Evolutionary conservation across 139 green algal species (phyloP).

Genomic region (Closterium sp.): DNA sequence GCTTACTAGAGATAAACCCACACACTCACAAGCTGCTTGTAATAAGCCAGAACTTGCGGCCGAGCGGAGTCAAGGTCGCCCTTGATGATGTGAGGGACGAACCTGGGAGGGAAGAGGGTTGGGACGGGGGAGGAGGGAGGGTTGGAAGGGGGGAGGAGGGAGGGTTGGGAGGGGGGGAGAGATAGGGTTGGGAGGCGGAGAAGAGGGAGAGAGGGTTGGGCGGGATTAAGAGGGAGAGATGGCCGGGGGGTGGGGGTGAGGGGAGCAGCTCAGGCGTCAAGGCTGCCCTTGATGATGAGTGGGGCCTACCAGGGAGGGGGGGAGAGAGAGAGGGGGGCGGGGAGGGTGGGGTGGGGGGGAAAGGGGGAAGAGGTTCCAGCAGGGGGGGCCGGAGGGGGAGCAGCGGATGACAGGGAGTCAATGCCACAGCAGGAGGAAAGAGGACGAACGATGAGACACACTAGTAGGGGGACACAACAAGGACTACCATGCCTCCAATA

Average conservation of each 20-base stretch:
- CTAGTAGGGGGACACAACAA: too few species aligned
- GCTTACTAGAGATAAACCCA: background rate
- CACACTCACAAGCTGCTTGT: constrained; percentile 49
- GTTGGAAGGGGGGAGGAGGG: background rate
- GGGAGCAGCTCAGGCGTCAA: too few species aligned
- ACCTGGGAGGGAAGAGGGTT: background rate
- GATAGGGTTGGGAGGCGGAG: too few species aligned
- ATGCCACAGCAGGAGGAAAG: too few species aligned
- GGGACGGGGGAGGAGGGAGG: background rate
- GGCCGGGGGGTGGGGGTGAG: too few species aligned
- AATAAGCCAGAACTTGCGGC: constrained; percentile 66
- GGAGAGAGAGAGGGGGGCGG: background rate
- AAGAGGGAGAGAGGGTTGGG: too few species aligned
- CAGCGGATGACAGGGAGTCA: too few species aligned
- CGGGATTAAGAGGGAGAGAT: too few species aligned
- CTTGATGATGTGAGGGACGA: constrained; percentile 70
- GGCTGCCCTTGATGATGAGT: background rate
- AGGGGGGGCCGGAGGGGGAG: too few species aligned
- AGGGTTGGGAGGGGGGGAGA: too few species aligned
- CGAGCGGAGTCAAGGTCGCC: constrained; percentile 86
- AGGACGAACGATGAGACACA: too few species aligned
- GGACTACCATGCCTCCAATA: too few species aligned
- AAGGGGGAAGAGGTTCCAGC: background rate
- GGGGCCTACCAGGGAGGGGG: background rate
- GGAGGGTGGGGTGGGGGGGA: background rate